Conservation (phyloP, 2,329 filamentous ascomycete species). For the Metarhizium humberi region DNA sequence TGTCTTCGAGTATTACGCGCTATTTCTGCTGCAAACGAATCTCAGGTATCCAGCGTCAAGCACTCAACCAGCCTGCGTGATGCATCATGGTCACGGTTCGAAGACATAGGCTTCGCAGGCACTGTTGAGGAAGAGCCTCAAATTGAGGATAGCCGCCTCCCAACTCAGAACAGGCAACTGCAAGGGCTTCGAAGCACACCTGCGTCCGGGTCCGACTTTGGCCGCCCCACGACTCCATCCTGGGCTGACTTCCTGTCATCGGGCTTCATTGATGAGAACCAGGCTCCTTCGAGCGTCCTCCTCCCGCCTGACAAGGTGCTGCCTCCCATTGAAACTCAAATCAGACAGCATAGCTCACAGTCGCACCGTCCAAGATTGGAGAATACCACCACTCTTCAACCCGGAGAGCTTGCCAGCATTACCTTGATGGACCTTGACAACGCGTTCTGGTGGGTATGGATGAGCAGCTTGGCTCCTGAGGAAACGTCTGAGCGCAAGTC, state of each 20-base stretch:
- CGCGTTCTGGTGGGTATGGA: conserved; percentile 99
- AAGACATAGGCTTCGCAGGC: conserved; percentile 84
- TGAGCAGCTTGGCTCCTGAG: conserved; percentile 86
- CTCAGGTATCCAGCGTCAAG: conserved; percentile 60
- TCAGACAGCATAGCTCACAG: conserved; percentile 75
- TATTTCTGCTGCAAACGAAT: conserved; percentile 84
- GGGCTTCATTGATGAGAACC: conserved; percentile 74
- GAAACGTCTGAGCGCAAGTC: conserved; percentile 80
- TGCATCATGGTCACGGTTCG: conserved; percentile 93
- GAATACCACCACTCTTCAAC: conserved; percentile 58
- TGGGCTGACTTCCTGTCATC: conserved; percentile 97
- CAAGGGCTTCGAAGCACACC: conserved; percentile 54
- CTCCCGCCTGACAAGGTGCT: conserved; percentile 88
- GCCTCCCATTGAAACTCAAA: conserved; percentile 67
- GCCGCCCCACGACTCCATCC: conserved; percentile 85
- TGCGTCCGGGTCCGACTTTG: conserved; percentile 58
- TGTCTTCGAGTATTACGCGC: conserved; percentile 83
- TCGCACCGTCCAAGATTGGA: conserved; percentile 70
- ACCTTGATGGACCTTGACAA: conserved; percentile 80
- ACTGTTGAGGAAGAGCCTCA: conserved; percentile 59
- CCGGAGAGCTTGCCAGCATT: conserved; percentile 91
- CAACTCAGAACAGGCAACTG: conserved; percentile 27
- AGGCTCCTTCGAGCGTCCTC: conserved; percentile 57
- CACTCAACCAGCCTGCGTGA: conserved; percentile 67
- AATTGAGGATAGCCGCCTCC: conserved; percentile 45